phyloP scores from a whole-genome alignment of 257 asterid genomes.

The Scutellaria barbata region DNA sequence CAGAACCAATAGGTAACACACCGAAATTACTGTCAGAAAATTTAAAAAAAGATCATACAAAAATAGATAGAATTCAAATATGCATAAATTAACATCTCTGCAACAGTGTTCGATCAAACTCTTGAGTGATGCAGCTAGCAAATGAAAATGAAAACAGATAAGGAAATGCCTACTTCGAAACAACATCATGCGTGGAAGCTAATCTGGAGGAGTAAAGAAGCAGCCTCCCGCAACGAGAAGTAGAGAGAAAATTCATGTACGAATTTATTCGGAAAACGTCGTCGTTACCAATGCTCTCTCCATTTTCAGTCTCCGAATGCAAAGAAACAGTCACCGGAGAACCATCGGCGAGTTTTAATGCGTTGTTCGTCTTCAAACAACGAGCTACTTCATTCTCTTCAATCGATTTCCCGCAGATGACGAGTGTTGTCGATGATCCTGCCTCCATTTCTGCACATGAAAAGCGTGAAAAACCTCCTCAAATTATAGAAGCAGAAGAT shows the following conservation, averaged over 20 bases:
- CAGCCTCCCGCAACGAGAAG: slow-evolving; percentile 68
- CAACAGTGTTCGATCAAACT: slow-evolving; percentile 16
- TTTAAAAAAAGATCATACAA: slow-evolving; percentile 17
- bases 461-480: neutral
- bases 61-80: neutral
- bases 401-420: slow-evolving; percentile 70
- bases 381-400: slow-evolving; percentile 63
- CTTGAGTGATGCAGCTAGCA: neutral
- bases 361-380: slow-evolving; percentile 49
- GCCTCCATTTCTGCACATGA: slow-evolving; percentile 65
- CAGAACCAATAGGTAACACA: slow-evolving; percentile 85
- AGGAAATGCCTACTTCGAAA: slow-evolving; percentile 55
- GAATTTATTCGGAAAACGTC: slow-evolving; percentile 51
- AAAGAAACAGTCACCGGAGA: slow-evolving; percentile 47
- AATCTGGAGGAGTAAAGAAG: slow-evolving; percentile 74
- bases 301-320: slow-evolving; percentile 53
- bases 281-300: slow-evolving; percentile 31
- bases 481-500: neutral
- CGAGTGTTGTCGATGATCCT: slow-evolving; percentile 45
- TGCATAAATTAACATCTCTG: slow-evolving; percentile 10
- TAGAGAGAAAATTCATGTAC: slow-evolving; percentile 57
- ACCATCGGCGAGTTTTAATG: slow-evolving; percentile 58
- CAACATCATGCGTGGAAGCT: slow-evolving; percentile 82
- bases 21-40: slow-evolving; percentile 64
- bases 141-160: neutral